These are phyloP conservation scores for Apiospora rasikravindrae DNA, from an alignment of 2,329 filamentous ascomycete genomes.

Conservation along the genomic window DNA sequence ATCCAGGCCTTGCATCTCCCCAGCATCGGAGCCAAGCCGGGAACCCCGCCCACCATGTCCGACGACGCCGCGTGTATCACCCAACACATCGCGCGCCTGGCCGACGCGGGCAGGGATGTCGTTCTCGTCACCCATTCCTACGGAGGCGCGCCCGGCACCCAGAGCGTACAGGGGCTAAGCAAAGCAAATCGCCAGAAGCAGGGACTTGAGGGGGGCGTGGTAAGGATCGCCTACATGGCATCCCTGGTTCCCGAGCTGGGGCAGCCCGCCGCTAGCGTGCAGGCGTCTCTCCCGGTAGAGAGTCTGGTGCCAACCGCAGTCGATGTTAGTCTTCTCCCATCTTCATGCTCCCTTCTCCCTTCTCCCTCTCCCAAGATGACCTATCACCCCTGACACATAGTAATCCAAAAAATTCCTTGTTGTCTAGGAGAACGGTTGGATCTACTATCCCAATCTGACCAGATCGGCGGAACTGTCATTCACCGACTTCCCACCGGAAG, in stretches of 20 bases:
- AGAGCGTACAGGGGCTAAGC: constrained; percentile 41
- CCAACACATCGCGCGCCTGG: constrained; percentile 39
- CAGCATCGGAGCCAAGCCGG: constrained; percentile 23
- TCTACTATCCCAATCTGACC: constrained; percentile 28
- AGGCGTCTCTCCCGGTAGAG: constrained; percentile 20
- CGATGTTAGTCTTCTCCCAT: constrained; percentile 20
- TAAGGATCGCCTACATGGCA: constrained; percentile 40
- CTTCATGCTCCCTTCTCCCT: background rate
- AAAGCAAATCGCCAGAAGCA: constrained; percentile 38
- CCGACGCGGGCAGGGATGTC: constrained; percentile 35
- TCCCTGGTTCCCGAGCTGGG: constrained; percentile 34
- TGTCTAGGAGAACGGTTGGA: constrained; percentile 35
- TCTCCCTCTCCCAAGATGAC: background rate
- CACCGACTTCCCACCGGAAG: constrained; percentile 34
- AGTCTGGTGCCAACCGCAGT: constrained; percentile 15
- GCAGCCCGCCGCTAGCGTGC: constrained; percentile 24
- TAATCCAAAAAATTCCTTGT: background rate
- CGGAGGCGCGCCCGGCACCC: constrained; percentile 33
- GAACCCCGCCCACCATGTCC: constrained; percentile 34
- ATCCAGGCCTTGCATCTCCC: constrained; percentile 29
- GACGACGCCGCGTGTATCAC: constrained; percentile 42
- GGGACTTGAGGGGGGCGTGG: constrained; percentile 45
- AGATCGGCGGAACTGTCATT: constrained; percentile 28
- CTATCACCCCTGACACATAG: background rate
- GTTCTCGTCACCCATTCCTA: constrained; percentile 35